These are phyloP conservation scores for Sphaerulina musiva DNA, from an alignment of 2,329 filamentous ascomycete genomes.

Conservation along the genomic window DNA sequence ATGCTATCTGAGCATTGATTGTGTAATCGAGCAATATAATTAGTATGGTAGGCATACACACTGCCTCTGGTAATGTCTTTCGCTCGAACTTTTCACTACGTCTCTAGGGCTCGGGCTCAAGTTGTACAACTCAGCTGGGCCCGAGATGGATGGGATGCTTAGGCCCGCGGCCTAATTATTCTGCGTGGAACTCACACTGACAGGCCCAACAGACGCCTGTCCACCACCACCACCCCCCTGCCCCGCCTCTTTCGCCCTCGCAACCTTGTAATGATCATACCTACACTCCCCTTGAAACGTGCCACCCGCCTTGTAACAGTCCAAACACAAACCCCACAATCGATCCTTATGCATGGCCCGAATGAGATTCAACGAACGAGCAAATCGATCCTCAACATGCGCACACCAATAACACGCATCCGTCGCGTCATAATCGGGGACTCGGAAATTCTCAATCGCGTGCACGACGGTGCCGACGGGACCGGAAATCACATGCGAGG, in stretches of 20 bases:
- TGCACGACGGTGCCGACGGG: conserved; percentile 5
- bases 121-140: no score
- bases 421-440: conserved; percentile 26
- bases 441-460: conserved; percentile 17
- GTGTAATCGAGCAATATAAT: no score
- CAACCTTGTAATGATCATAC: conserved; percentile 25
- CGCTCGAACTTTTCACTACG: no score
- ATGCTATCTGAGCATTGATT: no score
- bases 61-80: no score
- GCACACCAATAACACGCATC: conserved; percentile 29
- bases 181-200: no score
- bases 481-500: background rate
- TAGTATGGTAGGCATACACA: no score
- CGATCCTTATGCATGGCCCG: conserved; percentile 21
- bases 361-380: conserved; percentile 17
- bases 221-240: background rate
- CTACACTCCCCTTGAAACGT: conserved; percentile 23
- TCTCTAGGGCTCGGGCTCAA: no score
- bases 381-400: conserved; percentile 22
- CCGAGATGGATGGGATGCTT: no score
- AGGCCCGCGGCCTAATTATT: no score
- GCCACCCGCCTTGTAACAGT: conserved; percentile 25
- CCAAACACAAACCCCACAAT: conserved; percentile 31
- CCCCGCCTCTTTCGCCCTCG: background rate
- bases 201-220: no score